phyloP scores from a whole-genome alignment of 2,329 filamentous ascomycete species.

The Alternaria brassicicola region DNA sequence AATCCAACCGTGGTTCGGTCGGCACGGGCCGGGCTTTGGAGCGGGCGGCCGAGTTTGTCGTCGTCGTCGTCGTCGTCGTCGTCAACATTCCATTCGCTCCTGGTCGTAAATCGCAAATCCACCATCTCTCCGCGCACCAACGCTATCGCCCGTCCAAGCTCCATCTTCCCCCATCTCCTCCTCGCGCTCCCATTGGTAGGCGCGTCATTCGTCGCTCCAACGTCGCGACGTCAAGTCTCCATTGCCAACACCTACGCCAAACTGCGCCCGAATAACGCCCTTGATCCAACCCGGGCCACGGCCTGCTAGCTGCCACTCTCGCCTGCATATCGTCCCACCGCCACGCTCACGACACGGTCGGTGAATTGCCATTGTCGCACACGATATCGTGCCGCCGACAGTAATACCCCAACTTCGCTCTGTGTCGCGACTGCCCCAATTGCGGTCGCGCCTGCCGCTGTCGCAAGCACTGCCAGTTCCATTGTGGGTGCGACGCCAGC shows the following conservation, averaged over 20 bases:
- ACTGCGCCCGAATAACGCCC: constrained; percentile 17
- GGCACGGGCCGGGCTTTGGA: constrained; percentile 9
- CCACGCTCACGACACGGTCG: constrained; percentile 8
- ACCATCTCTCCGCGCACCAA: constrained; percentile 6
- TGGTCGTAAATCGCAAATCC: background rate
- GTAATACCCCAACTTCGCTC: background rate
- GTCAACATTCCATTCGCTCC: constrained; percentile 1
- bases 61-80: constrained; percentile 1
- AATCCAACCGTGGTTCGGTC: background rate
- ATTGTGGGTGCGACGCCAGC: constrained; percentile 5
- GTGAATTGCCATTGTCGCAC: constrained; percentile 20
- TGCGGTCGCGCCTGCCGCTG: constrained; percentile 13
- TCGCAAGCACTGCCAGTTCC: background rate
- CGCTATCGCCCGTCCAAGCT: constrained; percentile 13
- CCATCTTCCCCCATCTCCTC: constrained; percentile 13
- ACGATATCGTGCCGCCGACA: constrained; percentile 6
- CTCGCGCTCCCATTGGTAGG: constrained; percentile 19
- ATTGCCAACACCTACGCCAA: constrained; percentile 22
- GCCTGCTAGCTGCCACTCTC: constrained; percentile 14
- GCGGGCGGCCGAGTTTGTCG: constrained; percentile 4
- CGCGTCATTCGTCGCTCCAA: constrained; percentile 10
- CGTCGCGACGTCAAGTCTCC: constrained; percentile 11
- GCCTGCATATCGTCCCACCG: constrained; percentile 24
- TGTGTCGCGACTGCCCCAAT: constrained; percentile 13
- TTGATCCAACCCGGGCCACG: constrained; percentile 3